phyloP scores from a whole-genome alignment of 768 basidiomycete genomes.

The Mycena venus region DNA sequence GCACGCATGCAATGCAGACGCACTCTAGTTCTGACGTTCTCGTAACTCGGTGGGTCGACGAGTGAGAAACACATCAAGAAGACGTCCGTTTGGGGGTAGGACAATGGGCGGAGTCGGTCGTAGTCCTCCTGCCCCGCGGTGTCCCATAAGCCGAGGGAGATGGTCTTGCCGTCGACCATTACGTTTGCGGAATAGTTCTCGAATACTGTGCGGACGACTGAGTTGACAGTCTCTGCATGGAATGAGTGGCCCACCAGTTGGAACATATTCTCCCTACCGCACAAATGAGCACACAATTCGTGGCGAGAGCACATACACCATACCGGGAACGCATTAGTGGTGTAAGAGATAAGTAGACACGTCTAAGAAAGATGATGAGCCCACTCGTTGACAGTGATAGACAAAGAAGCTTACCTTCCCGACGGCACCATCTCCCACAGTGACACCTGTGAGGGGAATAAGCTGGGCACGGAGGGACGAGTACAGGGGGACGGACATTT shows the following conservation, averaged over 20 bases:
- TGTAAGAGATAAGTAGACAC: slow-evolving; percentile 98
- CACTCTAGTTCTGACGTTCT: slow-evolving; percentile 98
- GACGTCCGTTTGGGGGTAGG: slow-evolving; percentile 99
- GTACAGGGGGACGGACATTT: slow-evolving; percentile 74
- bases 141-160: slow-evolving; percentile 98
- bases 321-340: slow-evolving; percentile 97
- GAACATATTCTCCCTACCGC: slow-evolving; percentile 93
- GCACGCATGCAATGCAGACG: slow-evolving; percentile 39
- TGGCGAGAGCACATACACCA: slow-evolving; percentile 46
- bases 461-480: slow-evolving; percentile 27
- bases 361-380: slow-evolving; percentile 69
- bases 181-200: slow-evolving; percentile 99
- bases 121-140: slow-evolving; percentile 99
- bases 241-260: slow-evolving; percentile 74
- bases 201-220: slow-evolving; percentile 74
- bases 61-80: slow-evolving; percentile 99
- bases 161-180: slow-evolving; percentile 98
- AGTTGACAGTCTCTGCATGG: slow-evolving; percentile 19
- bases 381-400: slow-evolving; percentile 15
- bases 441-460: slow-evolving; percentile 82
- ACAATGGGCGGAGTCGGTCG: too few relatives aligned
- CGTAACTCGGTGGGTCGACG: slow-evolving; percentile 97
- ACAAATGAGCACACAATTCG: slow-evolving; percentile 25
- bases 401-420: slow-evolving; percentile 80
- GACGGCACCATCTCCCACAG: slow-evolving; percentile 98